These are phyloP conservation scores for Dioscorea zingiberensis DNA, from an alignment of 106 monocot genomes.

Conservation along the genomic window DNA sequence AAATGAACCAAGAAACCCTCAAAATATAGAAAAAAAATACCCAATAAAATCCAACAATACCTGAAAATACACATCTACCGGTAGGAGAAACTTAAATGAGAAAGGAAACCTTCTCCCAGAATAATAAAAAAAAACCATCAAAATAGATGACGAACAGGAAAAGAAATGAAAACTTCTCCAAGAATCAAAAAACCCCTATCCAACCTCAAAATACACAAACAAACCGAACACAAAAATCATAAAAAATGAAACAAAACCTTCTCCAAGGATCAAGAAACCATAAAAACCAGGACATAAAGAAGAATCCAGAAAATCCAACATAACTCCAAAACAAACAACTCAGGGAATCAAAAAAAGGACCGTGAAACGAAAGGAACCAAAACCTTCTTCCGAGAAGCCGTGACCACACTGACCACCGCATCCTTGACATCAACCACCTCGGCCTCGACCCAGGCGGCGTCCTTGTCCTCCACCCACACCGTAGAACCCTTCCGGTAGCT, in stretches of 20 bases:
- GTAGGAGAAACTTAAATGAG: background rate
- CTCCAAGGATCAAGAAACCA: background rate
- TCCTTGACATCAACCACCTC: constrained; percentile 29
- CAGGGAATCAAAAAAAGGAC: background rate
- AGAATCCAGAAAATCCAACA: constrained; percentile 1
- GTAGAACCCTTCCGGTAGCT: constrained; percentile 25
- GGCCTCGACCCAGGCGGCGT: constrained; percentile 34
- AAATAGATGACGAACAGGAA: too few species aligned
- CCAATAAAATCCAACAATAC: background rate
- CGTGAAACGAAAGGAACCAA: background rate
- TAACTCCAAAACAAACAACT: background rate
- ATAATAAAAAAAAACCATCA: too few species aligned
- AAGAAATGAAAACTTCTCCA: background rate
- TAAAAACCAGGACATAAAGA: constrained; percentile 1
- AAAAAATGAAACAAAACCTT: background rate
- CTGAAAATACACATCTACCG: background rate
- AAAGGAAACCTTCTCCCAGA: background rate
- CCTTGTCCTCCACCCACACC: constrained; percentile 52
- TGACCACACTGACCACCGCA: constrained; percentile 9
- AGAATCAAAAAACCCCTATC: background rate
- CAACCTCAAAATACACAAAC: background rate
- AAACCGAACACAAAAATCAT: background rate
- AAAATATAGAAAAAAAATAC: too few species aligned
- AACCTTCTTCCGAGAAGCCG: constrained; percentile 27
- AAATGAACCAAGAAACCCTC: too few species aligned